Percentiles rank a stretch among this genome's conserved stretches.
phyloP scores from a whole-genome alignment of 345 rosid species.

The Syzygium aromaticum region DNA sequence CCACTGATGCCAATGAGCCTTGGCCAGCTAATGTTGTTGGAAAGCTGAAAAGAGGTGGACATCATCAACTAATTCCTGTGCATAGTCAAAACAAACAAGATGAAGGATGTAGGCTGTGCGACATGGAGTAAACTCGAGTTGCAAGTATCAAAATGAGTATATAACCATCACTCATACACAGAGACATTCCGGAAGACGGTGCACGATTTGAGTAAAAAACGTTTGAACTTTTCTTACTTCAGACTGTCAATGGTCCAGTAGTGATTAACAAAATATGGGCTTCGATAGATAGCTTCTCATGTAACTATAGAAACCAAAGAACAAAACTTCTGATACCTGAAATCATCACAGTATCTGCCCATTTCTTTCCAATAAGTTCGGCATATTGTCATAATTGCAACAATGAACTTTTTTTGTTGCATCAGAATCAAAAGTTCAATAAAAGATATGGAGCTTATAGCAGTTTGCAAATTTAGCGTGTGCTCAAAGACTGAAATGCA shows the following conservation, averaged over 20 bases:
- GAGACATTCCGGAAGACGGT: not conserved
- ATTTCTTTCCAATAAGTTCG: not conserved
- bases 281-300: not conserved
- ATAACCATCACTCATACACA: not conserved
- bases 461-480: not conserved
- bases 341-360: too few species aligned
- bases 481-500: not conserved
- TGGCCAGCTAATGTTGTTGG: not conserved
- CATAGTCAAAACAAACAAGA: not conserved
- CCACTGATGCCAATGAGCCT: constrained; percentile 23
- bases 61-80: constrained; percentile 3
- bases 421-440: not conserved
- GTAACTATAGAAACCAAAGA: not conserved
- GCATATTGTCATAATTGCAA: not conserved
- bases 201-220: not conserved
- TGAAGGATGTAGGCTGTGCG: not conserved
- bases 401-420: not conserved
- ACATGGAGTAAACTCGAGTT: not conserved
- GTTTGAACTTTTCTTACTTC: not conserved
- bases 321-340: not conserved
- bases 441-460: not conserved
- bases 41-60: not conserved
- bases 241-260: not conserved
- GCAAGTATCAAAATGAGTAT: not conserved
- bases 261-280: not conserved